These are phyloP conservation scores for Flaveria brownii DNA, from an alignment of 129 eudicot species.

Conservation along the genomic window DNA sequence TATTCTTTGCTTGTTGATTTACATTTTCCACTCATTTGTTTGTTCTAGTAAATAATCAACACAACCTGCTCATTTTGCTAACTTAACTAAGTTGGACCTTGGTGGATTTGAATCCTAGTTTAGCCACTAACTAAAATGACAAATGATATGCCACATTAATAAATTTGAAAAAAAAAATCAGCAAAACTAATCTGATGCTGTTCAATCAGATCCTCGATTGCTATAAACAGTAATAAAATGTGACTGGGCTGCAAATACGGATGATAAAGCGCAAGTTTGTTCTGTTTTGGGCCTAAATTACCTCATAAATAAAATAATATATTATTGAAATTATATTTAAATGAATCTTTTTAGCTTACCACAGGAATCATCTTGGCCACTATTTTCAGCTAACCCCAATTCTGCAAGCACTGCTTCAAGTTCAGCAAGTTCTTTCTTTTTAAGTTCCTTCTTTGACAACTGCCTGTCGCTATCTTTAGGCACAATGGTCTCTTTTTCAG, in stretches of 20 bases:
- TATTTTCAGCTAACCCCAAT: conserved; percentile 53
- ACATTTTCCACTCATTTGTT: background rate
- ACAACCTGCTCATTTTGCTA: background rate
- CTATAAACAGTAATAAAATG: background rate
- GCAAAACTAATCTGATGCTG: background rate
- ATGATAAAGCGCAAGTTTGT: background rate
- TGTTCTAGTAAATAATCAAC: background rate
- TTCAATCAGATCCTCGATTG: background rate
- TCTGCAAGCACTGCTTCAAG: conserved; percentile 91
- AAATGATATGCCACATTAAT: background rate
- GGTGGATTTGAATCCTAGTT: background rate
- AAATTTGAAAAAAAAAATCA: background rate
- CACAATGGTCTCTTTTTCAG: conserved; percentile 43
- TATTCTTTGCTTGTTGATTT: background rate
- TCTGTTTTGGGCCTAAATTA: background rate
- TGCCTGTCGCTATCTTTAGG: conserved; percentile 84
- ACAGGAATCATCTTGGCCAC: conserved; percentile 45
- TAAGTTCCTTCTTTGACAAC: conserved; percentile 86
- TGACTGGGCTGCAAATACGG: background rate
- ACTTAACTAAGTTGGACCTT: background rate
- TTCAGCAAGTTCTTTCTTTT: conserved; percentile 92
- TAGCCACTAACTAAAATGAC: background rate
- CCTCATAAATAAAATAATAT: background rate
- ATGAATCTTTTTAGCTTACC: conserved; percentile 36
- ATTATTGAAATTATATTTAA: background rate